Conservation (phyloP, 2,329 filamentous ascomycete species). For the Cadophora sp. region DNA sequence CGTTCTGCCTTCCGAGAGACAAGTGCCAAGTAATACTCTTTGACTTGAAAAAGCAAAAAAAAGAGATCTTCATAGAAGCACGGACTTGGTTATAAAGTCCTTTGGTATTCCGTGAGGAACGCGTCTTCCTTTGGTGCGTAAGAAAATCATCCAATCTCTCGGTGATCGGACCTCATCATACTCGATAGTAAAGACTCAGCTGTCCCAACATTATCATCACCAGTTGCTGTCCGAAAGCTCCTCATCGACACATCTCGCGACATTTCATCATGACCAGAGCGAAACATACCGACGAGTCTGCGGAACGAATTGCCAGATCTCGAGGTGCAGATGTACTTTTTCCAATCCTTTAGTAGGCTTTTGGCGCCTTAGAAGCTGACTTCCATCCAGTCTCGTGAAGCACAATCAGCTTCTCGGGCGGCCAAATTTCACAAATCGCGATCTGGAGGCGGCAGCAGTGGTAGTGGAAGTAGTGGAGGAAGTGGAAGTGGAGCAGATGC, state of each 20-base stretch:
- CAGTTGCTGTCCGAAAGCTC: too few relatives aligned
- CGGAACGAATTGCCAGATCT: constrained; percentile 28
- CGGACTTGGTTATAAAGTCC: constrained; percentile 29
- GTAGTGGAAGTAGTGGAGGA: not conserved
- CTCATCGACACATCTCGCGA: not conserved
- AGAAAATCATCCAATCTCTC: not conserved
- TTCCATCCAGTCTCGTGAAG: constrained; percentile 29
- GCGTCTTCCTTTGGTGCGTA: not conserved
- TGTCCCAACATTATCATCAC: not conserved
- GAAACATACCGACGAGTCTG: constrained; percentile 29
- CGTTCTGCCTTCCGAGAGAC: constrained; percentile 6
- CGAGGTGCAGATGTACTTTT: constrained; percentile 30
- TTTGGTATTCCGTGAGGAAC: constrained; percentile 1
- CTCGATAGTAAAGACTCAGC: not conserved
- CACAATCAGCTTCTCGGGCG: constrained; percentile 26
- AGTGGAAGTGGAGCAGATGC: constrained; percentile 5
- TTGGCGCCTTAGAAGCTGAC: constrained; percentile 6
- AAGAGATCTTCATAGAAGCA: constrained; percentile 27
- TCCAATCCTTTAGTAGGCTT: not conserved
- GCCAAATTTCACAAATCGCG: constrained; percentile 23
- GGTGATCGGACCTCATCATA: not conserved
- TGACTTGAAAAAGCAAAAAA: constrained; percentile 34
- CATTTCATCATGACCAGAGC: constrained; percentile 26
- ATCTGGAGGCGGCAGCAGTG: constrained; percentile 4
- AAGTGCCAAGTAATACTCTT: constrained; percentile 22